A percentile compares a stretch with the other conserved stretches of the same genome.
Conservation (phyloP, 371 early-diverging fungal genomes). For the Coemansia sp. region DNA sequence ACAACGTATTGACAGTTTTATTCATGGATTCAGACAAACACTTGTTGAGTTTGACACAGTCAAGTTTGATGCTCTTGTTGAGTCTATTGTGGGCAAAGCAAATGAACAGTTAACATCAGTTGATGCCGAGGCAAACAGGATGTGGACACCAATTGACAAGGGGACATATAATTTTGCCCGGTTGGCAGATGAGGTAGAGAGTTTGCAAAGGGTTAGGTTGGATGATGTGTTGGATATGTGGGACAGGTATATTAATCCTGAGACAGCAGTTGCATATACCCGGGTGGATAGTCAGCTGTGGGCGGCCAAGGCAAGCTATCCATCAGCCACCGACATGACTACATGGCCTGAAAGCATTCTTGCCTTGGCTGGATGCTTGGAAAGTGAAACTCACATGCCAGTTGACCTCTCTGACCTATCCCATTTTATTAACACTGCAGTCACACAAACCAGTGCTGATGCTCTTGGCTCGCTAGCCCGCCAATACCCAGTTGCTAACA, state of each 20-base stretch:
- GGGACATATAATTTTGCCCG: constrained; percentile 77
- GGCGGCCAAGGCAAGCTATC: constrained; percentile 11
- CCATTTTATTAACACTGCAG: background rate
- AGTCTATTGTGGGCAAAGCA: background rate
- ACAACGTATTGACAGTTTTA: constrained; percentile 73
- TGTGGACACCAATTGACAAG: background rate
- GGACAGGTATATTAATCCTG: constrained; percentile 34
- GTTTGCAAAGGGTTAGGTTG: constrained; percentile 10
- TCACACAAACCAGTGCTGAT: background rate
- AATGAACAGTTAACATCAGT: background rate
- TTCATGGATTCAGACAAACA: constrained; percentile 54
- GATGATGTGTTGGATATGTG: constrained; percentile 33
- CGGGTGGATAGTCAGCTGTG: constrained; percentile 26
- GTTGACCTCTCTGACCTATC: background rate
- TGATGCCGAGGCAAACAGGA: background rate
- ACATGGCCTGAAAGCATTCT: constrained; percentile 1
- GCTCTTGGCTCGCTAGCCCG: background rate
- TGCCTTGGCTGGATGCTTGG: constrained; percentile 21
- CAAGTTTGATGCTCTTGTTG: constrained; percentile 66
- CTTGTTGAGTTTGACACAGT: constrained; percentile 63
- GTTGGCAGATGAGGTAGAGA: constrained; percentile 17
- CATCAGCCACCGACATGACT: background rate
- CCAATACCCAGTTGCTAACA: no score
- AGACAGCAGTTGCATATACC: constrained; percentile 16
- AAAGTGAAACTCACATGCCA: constrained; percentile 7